These are phyloP conservation scores for Dillenia suffruticosa DNA, from an alignment of 164 flowering plant species.

Conservation along the genomic window DNA sequence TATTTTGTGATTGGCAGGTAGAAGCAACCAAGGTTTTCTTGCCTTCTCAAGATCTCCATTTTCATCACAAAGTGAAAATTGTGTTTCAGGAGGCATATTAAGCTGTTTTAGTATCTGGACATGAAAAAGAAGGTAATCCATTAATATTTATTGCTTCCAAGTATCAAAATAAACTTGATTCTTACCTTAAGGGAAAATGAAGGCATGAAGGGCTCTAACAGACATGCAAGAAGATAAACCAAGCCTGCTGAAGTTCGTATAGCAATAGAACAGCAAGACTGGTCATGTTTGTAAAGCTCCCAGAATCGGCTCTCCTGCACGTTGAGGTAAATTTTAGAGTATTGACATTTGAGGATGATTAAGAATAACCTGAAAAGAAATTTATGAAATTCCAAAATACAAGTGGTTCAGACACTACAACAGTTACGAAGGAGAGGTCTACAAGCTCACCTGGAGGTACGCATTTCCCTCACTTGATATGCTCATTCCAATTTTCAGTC, in stretches of 20 bases:
- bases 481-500: slow-evolving; percentile 83
- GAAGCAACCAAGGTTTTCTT: slow-evolving; percentile 72
- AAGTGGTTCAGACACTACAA: too few species aligned
- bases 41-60: slow-evolving; percentile 56
- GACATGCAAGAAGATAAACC: slow-evolving; percentile 78
- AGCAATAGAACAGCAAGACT: slow-evolving; percentile 61
- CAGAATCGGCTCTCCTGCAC: slow-evolving; percentile 85
- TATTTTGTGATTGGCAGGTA: slow-evolving; percentile 74
- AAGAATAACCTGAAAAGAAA: too few species aligned
- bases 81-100: slow-evolving; percentile 47
- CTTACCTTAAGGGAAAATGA: slow-evolving; percentile 81
- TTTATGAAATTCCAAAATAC: too few species aligned
- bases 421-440: not conserved
- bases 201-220: slow-evolving; percentile 96
- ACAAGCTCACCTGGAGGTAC: slow-evolving; percentile 72
- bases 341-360: not conserved
- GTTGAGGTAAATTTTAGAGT: not conserved
- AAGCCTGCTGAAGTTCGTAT: slow-evolving; percentile 82
- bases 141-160: too few species aligned
- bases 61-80: slow-evolving; percentile 58
- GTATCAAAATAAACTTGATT: not conserved
- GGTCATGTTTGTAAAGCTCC: slow-evolving; percentile 86
- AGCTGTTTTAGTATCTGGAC: slow-evolving; percentile 84
- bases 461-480: slow-evolving; percentile 92
- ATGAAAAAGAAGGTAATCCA: not conserved